These are phyloP conservation scores for Kockiozyma suomiensis DNA, from an alignment of 805 yeast species.

Conservation along the genomic window DNA sequence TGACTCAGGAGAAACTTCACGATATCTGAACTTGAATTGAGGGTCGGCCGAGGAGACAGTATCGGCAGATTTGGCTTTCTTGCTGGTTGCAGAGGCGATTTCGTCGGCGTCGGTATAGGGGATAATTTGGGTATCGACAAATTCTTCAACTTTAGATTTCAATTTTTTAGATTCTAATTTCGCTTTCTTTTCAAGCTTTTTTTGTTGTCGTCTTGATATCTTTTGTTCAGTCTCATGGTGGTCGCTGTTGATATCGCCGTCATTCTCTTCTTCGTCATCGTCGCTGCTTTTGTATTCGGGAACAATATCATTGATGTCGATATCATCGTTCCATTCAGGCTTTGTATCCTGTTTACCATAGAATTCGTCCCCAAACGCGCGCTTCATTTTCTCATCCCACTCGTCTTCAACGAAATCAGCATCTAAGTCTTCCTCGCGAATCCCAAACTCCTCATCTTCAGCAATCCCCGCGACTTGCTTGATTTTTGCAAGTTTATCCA, in stretches of 20 bases:
- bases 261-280: constrained; percentile 20
- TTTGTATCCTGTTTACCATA: constrained; percentile 58
- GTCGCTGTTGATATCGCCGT: too few relatives aligned
- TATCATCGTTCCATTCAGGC: constrained; percentile 70
- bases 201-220: constrained; percentile 38
- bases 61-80: not conserved
- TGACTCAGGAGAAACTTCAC: constrained; percentile 94
- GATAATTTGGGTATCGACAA: constrained; percentile 73
- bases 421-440: constrained; percentile 64
- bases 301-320: constrained; percentile 51
- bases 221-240: constrained; percentile 24
- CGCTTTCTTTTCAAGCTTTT: constrained; percentile 40
- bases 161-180: constrained; percentile 54
- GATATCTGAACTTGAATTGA: constrained; percentile 62
- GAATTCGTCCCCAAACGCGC: constrained; percentile 82
- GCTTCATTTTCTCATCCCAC: constrained; percentile 86
- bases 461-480: constrained; percentile 63
- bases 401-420: constrained; percentile 84
- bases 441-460: constrained; percentile 60
- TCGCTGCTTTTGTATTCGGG: constrained; percentile 36
- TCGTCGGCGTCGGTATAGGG: constrained; percentile 53
- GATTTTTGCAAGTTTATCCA: constrained; percentile 68
- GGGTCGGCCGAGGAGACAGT: constrained; percentile 17
- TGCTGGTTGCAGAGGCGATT: not conserved
- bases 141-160: constrained; percentile 66